Base-by-base conservation (phyloP, 2,329 filamentous ascomycete genomes). In the Xylaria sp. region DNA sequence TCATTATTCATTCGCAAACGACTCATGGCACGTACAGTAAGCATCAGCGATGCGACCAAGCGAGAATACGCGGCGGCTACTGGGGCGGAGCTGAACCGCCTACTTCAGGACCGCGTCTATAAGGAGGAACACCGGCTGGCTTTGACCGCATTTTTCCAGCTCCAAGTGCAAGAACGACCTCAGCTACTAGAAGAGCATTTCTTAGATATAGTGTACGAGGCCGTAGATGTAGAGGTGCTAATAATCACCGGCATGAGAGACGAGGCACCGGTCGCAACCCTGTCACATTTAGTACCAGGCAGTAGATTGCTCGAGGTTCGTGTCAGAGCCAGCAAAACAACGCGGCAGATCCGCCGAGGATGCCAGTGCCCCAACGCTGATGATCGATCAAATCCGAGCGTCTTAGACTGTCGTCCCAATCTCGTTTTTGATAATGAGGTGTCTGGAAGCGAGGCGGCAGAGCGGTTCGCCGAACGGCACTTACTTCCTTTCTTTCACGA, bases 201-300 rank as follows among this genome's bases (percentile, higher is more conserved):
- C 62, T 54, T 83, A 40, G 60, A 76, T 23, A 72, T 81, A 2
- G 80, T 88, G 2, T 17, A 74, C 33, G 58, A 63, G 11, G 76
- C 78, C 5, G 63, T 10, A 51, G 78, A 78, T 70, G 75, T 78
- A 2, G 82, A 87, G 58, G 83, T 88, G 48, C 73, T 89, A 43
- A 59, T 89, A 0, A 83, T 90, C 65, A 89, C 86, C 0, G 86
- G 86, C 0, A 84, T 88, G 82, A 82, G 85, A 77, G 87, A 90
- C 49, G 75, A 83, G 48, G 81, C 85, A 4, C 87, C 86, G 0
- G 78, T 88, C 10, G 75, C 83, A 62, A 41, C 64, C 11, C 81
- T 86, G 0, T 83, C 82, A n/a, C 81, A 83, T 75, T 68, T 87
- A 23, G 81, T 87, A 10, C 79, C 85, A 49, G 71, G 78, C 1